phyloP scores from a whole-genome alignment of 2,329 filamentous ascomycete genomes.

The Cercospora citrullina region DNA sequence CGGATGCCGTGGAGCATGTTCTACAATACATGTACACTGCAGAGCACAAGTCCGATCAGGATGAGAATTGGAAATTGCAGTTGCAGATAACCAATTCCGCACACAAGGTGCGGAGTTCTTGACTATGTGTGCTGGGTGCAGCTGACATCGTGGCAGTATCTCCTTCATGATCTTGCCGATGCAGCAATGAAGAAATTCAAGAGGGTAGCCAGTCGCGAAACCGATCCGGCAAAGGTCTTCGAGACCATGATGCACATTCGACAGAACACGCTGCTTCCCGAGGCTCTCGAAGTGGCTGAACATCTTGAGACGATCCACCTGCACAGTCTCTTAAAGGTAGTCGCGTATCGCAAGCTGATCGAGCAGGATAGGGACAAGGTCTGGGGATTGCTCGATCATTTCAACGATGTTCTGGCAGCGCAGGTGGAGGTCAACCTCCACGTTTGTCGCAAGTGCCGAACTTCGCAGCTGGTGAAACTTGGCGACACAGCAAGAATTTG shows the following conservation, averaged over 20 bases:
- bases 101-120: neutral
- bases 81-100: constrained; percentile 9
- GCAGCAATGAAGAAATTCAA: neutral
- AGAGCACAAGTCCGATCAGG: neutral
- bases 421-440: neutral
- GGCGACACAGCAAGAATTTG: too few relatives aligned
- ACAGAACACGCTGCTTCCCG: neutral
- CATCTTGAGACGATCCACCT: constrained; percentile 1
- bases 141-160: neutral
- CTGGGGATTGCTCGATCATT: constrained; percentile 9
- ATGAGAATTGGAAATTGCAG: constrained; percentile 6
- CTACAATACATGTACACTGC: constrained; percentile 16
- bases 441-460: neutral
- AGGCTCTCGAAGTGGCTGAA: neutral
- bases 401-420: neutral
- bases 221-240: neutral
- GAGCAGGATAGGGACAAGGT: neutral
- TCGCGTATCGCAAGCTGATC: neutral
- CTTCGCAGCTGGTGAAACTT: neutral
- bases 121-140: too few relatives aligned
- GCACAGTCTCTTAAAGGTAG: neutral
- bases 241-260: neutral
- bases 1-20: constrained; percentile 16
- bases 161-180: neutral
- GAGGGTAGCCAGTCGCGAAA: neutral